Evolutionary conservation across 73 alveolate species (phyloP).

Genomic region (Paramecium primaurelia): DNA sequence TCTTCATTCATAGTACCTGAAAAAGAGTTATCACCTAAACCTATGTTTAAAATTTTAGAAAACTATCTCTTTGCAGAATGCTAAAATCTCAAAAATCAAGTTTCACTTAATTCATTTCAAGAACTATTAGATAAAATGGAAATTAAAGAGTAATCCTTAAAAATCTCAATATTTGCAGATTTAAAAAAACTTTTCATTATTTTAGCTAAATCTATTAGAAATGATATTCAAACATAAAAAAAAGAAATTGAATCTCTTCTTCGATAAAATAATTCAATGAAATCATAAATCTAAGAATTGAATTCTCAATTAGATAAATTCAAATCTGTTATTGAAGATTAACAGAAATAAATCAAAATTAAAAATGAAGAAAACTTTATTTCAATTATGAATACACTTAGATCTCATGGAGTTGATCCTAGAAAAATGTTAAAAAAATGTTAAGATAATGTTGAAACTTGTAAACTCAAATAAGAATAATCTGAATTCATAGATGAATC

Average conservation of each 20-base stretch:
- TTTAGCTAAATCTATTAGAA: background rate
- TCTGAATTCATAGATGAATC: slow-evolving; percentile 9
- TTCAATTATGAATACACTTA: slow-evolving; percentile 11
- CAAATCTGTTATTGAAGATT: background rate
- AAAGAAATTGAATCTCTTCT: background rate
- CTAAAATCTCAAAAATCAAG: background rate
- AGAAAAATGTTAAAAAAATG: slow-evolving; percentile 21
- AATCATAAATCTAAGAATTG: background rate
- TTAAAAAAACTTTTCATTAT: background rate
- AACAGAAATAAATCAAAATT: background rate
- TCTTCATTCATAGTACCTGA: background rate
- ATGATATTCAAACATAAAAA: background rate
- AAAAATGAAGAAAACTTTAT: slow-evolving; percentile 40
- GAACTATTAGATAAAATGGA: slow-evolving; percentile 28
- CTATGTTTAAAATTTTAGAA: background rate
- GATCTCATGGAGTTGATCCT: slow-evolving; percentile 45
- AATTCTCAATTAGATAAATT: background rate
- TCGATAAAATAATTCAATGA: background rate
- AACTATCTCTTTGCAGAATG: background rate
- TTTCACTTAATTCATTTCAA: background rate
- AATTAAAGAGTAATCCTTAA: background rate
- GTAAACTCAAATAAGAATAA: slow-evolving; percentile 12
- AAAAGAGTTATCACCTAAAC: background rate
- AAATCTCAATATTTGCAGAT: background rate
- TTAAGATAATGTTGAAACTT: slow-evolving; percentile 25